Percentiles rank a stretch among this genome's conserved stretches.
Conservation (phyloP, 2,329 filamentous ascomycete species). For the Aspergillus calidoustus region DNA sequence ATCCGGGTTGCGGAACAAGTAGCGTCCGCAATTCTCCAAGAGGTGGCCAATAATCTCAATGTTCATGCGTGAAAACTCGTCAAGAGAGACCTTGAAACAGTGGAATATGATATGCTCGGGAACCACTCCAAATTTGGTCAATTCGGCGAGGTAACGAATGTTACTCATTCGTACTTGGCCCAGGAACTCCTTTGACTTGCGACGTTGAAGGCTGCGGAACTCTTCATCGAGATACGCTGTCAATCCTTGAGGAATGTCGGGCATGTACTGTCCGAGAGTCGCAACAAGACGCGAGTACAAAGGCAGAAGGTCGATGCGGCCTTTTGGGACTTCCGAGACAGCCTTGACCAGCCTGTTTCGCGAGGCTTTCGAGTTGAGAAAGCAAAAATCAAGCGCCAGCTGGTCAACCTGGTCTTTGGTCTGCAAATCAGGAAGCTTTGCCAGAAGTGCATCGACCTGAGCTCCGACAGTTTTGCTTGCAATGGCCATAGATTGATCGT, state of each 20-base stretch:
- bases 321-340: slow-evolving; percentile 91
- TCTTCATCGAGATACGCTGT: slow-evolving; percentile 94
- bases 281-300: slow-evolving; percentile 92
- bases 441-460: slow-evolving; percentile 88
- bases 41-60: slow-evolving; percentile 98
- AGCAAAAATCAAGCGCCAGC: slow-evolving; percentile 94
- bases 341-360: slow-evolving; percentile 92
- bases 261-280: slow-evolving; percentile 90
- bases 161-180: slow-evolving; percentile 93
- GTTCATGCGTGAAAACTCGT: slow-evolving; percentile 98
- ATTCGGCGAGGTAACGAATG: slow-evolving; percentile 93
- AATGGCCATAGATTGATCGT: slow-evolving; percentile 91
- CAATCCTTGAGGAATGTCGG: slow-evolving; percentile 88
- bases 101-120: slow-evolving; percentile 99
- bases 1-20: slow-evolving; percentile 88
- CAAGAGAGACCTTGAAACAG: slow-evolving; percentile 94
- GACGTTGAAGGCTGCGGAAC: slow-evolving; percentile 92
- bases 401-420: slow-evolving; percentile 92
- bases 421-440: slow-evolving; percentile 86
- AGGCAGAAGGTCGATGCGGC: slow-evolving; percentile 86
- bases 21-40: slow-evolving; percentile 93
- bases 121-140: slow-evolving; percentile 97
- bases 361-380: slow-evolving; percentile 96
- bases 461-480: slow-evolving; percentile 97
- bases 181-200: slow-evolving; percentile 96